Base-by-base conservation (phyloP, 2,329 filamentous ascomycete genomes). In the Penicillium sp. region DNA sequence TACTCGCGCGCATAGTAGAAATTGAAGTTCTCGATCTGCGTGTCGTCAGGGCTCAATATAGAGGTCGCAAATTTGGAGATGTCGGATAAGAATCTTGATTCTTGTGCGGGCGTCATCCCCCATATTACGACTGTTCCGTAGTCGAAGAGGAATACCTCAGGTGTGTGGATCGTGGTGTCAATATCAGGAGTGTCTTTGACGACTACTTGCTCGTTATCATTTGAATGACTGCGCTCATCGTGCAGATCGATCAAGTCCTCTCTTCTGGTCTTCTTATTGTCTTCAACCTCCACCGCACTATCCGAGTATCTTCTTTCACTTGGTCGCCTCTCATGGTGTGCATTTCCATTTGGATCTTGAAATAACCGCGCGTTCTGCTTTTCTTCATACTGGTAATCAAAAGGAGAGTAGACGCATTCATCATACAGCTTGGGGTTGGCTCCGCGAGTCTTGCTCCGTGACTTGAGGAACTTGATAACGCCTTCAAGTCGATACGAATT, bases 1-100 rank as follows among this genome's bases (percentile, higher is more conserved):
- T 99, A 99, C 72, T 97, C 93, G 67, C 89, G 85, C 3, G 94
- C 97, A 78, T 99, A 97, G 79, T 99, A 99, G 74, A 97, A 99
- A 74, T 99, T 99, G 82, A 99, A 99, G 69, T 93, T 91, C 74
- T 99, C 94, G 45, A 92, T 90, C 77, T 99, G 93, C 31, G 96
- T 87, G 65, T 96, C 91, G 69, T 96, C 92, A 11, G 88, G 85
- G 26, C 86, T 86, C 47, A 97, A 82, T 73, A 96, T 96, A 71
- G 96, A 93, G 39, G 86, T 84, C 74, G 97, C 94, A 66, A 97
- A 99, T 69, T 94, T 96, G 55, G 90, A 85, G 59, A 99, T 89
- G 67, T 99, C 93, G 66, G 94, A 94, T 16, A 99, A 79, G 70
- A 99, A 96, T 38, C 89, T 85, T 63, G 90, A 88, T 77, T 99